Evolutionary conservation across 305 asterid species (phyloP), one percentile per base, ranked within the genome.

Genomic region (Andrographis paniculata): DNA sequence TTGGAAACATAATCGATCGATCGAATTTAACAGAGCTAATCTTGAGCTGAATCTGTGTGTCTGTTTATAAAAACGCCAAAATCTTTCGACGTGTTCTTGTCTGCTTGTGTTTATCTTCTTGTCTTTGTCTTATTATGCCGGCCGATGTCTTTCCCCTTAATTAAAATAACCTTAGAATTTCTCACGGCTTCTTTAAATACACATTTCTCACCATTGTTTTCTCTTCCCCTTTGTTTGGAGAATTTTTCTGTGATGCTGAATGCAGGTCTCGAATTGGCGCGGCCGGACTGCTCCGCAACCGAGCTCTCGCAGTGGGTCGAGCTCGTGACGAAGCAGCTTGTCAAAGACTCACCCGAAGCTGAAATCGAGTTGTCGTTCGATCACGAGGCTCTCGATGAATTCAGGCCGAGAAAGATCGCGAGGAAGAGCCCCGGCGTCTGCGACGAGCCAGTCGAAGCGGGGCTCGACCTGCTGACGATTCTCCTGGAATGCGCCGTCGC

Each of bases 251-350:
- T 24, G 30, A 24, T 24, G 30, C 30, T 24, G 30, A 24, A 24
- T 3, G 30, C 6, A 24, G 30, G 8, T n/a, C n/a, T n/a, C n/a
- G n/a, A n/a, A n/a, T n/a, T n/a, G n/a, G n/a, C n/a, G n/a, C n/a
- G n/a, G n/a, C n/a, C n/a, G n/a, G n/a, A n/a, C n/a, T n/a, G n/a
- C 10, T 10, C 33, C 33, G 10, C 33, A 6, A 33, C 21, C 16
- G 77, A 85, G 53, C 74, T 77, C 10, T 78, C 92, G 15, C 80
- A 63, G n/a, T 86, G 94, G 94, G 87, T 77, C 5, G 80, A 86
- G 42, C 76, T 73, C 42, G 80, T 79, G 30, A 71, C 81, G 3
- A 71, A 64, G 61, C 94, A 75, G 21, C 82, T 73, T 13, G 20
- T 72, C 33, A 84, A 76, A 33, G 83, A 73, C 71, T 58, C 64